These are phyloP conservation scores for Zoysia japonica DNA, from an alignment of 176 grass and related monocot genomes.

Conservation along the genomic window DNA sequence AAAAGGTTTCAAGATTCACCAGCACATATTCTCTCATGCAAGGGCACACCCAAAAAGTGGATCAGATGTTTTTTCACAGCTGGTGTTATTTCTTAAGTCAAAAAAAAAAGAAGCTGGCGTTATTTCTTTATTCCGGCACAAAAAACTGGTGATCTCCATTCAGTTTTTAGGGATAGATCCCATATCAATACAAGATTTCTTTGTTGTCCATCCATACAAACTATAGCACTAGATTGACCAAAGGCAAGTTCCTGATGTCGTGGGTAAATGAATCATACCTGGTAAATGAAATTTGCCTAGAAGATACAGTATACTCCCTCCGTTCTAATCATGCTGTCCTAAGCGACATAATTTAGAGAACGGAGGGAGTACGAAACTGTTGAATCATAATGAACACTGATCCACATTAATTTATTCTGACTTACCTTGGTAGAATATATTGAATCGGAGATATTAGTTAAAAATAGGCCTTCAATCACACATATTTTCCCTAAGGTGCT, in stretches of 20 bases:
- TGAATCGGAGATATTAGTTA: not conserved
- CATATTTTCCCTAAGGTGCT: not conserved
- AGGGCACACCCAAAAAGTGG: not conserved
- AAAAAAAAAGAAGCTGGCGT: not conserved
- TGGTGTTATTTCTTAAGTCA: not conserved
- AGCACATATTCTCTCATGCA: not conserved
- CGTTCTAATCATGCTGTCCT: too few relatives aligned
- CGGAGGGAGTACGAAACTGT: not conserved
- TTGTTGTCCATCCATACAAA: slow-evolving; percentile 10
- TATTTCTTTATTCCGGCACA: not conserved
- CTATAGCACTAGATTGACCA: not conserved
- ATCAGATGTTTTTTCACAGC: not conserved
- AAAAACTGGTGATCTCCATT: not conserved
- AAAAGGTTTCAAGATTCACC: not conserved
- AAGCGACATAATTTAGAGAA: not conserved
- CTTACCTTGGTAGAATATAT: not conserved
- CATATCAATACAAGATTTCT: not conserved
- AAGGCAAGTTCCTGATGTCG: not conserved
- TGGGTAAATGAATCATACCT: not conserved
- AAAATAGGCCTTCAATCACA: not conserved
- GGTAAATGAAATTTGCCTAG: not conserved
- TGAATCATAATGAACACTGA: not conserved
- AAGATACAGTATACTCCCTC: not conserved
- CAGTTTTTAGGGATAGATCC: not conserved
- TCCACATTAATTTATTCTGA: not conserved